Conservation (phyloP, 257 asterid species). For the Jacaranda copaia region DNA sequence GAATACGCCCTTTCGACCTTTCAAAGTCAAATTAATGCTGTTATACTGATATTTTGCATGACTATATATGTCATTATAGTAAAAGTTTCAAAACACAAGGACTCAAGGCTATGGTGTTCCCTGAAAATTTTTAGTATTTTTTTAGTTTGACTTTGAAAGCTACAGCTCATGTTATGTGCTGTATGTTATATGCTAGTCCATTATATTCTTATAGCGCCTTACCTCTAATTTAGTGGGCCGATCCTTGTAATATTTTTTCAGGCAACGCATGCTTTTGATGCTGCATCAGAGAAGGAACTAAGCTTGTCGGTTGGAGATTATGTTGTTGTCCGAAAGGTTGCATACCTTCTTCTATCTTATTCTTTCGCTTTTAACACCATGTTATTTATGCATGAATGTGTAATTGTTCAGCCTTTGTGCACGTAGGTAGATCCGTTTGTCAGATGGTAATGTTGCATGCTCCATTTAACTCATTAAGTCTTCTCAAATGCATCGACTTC, state of each 20-base stretch:
- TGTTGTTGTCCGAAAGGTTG: constrained; percentile 88
- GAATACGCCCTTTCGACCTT: neutral
- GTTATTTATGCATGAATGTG: neutral
- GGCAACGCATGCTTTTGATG: constrained; percentile 84
- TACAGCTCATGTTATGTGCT: constrained; percentile 1
- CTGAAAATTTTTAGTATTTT: neutral
- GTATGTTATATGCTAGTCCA: neutral
- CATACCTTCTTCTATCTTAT: constrained; percentile 13
- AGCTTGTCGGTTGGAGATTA: constrained; percentile 85
- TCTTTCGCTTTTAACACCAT: neutral
- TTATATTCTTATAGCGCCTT: constrained; percentile 2
- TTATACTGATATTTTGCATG: neutral
- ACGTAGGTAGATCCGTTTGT: neutral
- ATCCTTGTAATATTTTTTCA: constrained; percentile 39
- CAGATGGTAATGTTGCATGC: neutral
- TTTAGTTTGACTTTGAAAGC: constrained; percentile 22
- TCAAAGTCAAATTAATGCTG: neutral
- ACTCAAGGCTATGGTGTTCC: neutral
- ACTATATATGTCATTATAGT: neutral
- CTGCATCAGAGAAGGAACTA: constrained; percentile 80
- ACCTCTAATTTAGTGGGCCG: constrained; percentile 3
- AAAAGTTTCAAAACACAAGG: neutral
- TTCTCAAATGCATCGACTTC: too few relatives aligned
- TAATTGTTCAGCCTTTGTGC: neutral
- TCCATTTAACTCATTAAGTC: neutral